Percentiles rank a stretch among this genome's conserved stretches.
phyloP scores from a whole-genome alignment of 129 eudicot species.

The Oenanthe sinensis region DNA sequence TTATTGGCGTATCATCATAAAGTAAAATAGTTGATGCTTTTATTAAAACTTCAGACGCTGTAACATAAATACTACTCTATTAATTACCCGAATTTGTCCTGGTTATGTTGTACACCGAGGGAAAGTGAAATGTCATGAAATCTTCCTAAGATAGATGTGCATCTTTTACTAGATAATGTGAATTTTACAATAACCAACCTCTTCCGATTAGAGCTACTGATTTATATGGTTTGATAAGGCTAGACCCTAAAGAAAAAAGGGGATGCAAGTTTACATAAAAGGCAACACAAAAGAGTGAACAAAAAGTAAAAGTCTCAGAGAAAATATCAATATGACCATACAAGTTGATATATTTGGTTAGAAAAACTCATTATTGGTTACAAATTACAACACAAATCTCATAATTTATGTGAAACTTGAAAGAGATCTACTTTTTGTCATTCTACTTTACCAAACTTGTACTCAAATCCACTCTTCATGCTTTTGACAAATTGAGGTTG shows the following conservation, averaged over 20 bases:
- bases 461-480: constrained; percentile 40
- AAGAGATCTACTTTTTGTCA: constrained; percentile 10
- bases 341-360: neutral
- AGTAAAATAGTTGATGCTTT: neutral
- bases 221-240: neutral
- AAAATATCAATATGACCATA: neutral
- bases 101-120: neutral
- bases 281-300: neutral
- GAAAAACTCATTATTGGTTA: neutral
- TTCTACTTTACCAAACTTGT: constrained; percentile 42
- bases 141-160: neutral
- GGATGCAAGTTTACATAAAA: neutral
- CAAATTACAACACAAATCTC: neutral
- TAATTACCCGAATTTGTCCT: neutral
- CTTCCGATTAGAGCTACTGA: neutral
- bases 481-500: constrained; percentile 27
- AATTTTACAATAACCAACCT: neutral
- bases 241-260: neutral
- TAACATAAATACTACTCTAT: neutral
- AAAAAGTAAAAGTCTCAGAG: neutral
- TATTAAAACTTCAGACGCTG: neutral
- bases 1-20: neutral
- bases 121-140: neutral
- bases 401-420: neutral
- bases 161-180: neutral